These are phyloP conservation scores for Fusarium napiforme DNA, from an alignment of 2,329 filamentous ascomycete species.

Conservation along the genomic window DNA sequence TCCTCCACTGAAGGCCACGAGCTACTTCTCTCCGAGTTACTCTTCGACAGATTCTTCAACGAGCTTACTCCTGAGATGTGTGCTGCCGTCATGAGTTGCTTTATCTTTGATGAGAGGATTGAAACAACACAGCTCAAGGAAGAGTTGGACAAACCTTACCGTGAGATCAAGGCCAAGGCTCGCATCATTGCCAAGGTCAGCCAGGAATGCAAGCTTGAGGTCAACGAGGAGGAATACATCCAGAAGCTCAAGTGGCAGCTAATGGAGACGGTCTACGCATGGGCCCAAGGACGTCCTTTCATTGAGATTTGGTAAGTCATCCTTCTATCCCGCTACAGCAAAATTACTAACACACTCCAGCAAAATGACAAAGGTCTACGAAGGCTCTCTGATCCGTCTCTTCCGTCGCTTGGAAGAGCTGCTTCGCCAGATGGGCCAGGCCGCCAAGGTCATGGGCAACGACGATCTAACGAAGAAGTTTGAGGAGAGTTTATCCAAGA, in stretches of 20 bases:
- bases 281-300: slow-evolving; percentile 91
- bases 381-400: slow-evolving; percentile 93
- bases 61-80: slow-evolving; percentile 89
- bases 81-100: slow-evolving; percentile 87
- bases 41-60: slow-evolving; percentile 99
- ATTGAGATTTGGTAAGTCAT: slow-evolving; percentile 79
- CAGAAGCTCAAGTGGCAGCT: slow-evolving; percentile 91
- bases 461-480: slow-evolving; percentile 94
- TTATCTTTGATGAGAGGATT: slow-evolving; percentile 97
- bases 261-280: slow-evolving; percentile 95
- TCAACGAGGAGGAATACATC: slow-evolving; percentile 97
- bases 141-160: slow-evolving; percentile 85
- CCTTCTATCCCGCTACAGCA: accelerated
- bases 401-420: slow-evolving; percentile 96
- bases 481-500: slow-evolving; percentile 84
- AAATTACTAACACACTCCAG: slow-evolving; percentile 58
- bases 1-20: slow-evolving; percentile 92
- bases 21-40: slow-evolving; percentile 87
- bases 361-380: slow-evolving; percentile 99
- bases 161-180: slow-evolving; percentile 88
- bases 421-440: slow-evolving; percentile 93
- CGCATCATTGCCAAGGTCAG: slow-evolving; percentile 91
- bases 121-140: slow-evolving; percentile 82
- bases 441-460: slow-evolving; percentile 97
- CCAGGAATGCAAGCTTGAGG: slow-evolving; percentile 88